Conservation (phyloP, 73 alveolate species). For the Symbiodinium pilosum region DNA sequence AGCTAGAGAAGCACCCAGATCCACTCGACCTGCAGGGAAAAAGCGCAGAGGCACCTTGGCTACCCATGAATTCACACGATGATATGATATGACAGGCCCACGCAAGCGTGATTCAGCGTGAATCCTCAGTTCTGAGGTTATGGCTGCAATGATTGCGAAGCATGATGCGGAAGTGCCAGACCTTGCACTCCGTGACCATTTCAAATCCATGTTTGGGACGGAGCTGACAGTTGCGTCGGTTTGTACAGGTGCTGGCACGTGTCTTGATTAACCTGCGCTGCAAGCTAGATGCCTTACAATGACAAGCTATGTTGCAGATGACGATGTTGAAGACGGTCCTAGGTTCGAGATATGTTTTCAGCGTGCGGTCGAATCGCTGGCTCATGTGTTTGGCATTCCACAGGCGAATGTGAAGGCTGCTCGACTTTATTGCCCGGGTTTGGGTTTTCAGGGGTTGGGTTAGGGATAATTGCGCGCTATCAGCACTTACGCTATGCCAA, state of each 20-base stretch:
- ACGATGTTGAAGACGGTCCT: too few species aligned
- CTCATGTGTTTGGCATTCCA: not conserved
- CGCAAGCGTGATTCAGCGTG: too few species aligned
- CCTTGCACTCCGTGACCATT: not conserved
- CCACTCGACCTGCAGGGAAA: too few species aligned
- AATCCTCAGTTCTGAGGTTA: not conserved
- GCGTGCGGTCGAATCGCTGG: not conserved
- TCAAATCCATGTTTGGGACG: not conserved
- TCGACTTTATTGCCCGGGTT: not conserved
- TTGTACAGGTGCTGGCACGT: conserved; percentile 41
- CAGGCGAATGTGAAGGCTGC: not conserved
- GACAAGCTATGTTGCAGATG: too few species aligned
- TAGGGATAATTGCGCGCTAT: too few species aligned
- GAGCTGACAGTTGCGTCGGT: not conserved
- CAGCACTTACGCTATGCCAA: too few species aligned
- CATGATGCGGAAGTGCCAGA: not conserved
- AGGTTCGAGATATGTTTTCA: not conserved
- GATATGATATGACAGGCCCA: too few species aligned
- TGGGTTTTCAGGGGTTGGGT: not conserved
- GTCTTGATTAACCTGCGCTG: too few species aligned
- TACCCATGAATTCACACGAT: too few species aligned
- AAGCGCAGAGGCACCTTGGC: too few species aligned
- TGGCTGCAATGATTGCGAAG: conserved; percentile 3
- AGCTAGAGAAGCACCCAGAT: too few species aligned
- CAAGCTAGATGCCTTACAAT: too few species aligned